Evolutionary conservation across 2,329 filamentous ascomycete species (phyloP), one percentile per base, ranked within the genome.

Genomic region (Aspergillus pseudoviridinutans): DNA sequence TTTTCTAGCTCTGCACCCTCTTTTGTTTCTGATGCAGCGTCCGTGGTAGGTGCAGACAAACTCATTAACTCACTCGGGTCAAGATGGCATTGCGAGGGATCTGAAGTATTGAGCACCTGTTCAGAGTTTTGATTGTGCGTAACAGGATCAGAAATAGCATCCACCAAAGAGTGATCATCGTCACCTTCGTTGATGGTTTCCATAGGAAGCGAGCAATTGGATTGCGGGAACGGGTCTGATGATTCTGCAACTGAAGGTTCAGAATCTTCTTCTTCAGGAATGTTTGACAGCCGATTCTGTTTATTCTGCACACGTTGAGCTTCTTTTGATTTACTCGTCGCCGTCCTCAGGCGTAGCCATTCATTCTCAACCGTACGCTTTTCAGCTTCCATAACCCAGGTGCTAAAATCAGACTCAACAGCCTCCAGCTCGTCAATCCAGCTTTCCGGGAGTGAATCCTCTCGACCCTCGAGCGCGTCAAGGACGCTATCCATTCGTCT

Each of bases 371-470:
- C 80, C n/a, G 92, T 82, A 65, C 84, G 87, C 58, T 82, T 82
- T 68, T 95, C 91, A 32, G 90, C 92, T 50, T 87, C 82, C 50
- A 88, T 87, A 47, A 87, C 85, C 94, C 94, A 99, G 25, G 87
- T 83, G 7, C 86, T 84, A 73, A 93, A 96, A 29, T 87, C 84
- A 10, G 82, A 79, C 72, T 99, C 94, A 4, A 95, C 79, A 0
- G 77, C 75, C 71, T 97, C 94, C 76, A 97, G 88, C 4, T 87
- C 83, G 66, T 96, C 91, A 56, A 97, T 85, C 94, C 93, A 99
- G 28, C 79, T 72, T 44, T 95, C 89, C 0, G 94, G 94, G 9
- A 99, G 78, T 0, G 89, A 91, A 67, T 99, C 94, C 47, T 88
- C 82, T 55, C 87, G 82, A 1, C 91, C 92, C 73, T 97, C 94